Evolutionary conservation across 164 flowering plant species (phyloP).

Genomic region (Malania oleifera): DNA sequence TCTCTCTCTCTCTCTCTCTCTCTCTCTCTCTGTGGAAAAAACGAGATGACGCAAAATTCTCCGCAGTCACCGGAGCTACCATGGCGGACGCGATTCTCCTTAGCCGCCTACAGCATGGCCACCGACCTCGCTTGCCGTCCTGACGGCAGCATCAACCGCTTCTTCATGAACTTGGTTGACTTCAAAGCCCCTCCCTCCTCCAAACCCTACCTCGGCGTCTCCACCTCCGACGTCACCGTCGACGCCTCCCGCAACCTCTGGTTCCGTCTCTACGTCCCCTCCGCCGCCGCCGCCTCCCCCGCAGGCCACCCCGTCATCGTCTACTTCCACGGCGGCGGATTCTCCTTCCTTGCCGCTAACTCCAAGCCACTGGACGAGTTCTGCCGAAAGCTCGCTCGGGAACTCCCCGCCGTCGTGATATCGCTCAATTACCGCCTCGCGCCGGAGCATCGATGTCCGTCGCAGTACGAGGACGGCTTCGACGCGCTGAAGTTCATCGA

Average conservation of each 20-base stretch:
- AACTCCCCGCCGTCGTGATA: conserved; percentile 22
- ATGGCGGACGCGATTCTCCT: conserved; percentile 6
- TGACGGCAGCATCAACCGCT: conserved; percentile 21
- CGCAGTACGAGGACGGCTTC: conserved; percentile 4
- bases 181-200: background rate
- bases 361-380: conserved; percentile 12
- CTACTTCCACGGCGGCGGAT: conserved; percentile 30
- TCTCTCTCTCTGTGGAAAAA: too few species aligned
- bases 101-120: background rate
- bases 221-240: conserved; percentile 18
- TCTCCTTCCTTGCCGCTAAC: conserved; percentile 9
- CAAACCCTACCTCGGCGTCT: conserved; percentile 10
- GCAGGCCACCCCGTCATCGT: conserved; percentile 23
- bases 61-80: conserved; percentile 11
- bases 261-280: conserved; percentile 29
- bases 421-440: conserved; percentile 11
- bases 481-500: conserved; percentile 6
- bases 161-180: conserved; percentile 12
- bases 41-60: too few species aligned
- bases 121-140: conserved; percentile 14
- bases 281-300: background rate
- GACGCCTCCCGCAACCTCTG: conserved; percentile 24
- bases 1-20: too few species aligned
- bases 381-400: conserved; percentile 17
- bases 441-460: background rate